A percentile compares a stretch with the other conserved stretches of the same genome.
Evolutionary conservation across 179 eudicot species (phyloP).

Genomic region (Beta macrorhiza): DNA sequence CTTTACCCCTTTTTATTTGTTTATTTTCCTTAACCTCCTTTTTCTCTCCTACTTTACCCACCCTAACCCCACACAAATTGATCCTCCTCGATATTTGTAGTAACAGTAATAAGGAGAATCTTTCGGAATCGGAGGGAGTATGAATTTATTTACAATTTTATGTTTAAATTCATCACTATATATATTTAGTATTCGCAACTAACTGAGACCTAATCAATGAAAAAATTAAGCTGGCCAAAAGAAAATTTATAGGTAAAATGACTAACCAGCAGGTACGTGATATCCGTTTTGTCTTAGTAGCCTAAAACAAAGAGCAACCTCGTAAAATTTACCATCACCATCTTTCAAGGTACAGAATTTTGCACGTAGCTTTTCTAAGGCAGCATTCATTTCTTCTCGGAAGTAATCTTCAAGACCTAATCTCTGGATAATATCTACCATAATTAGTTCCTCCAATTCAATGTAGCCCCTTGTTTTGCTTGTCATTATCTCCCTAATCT

Average conservation of each 20-base stretch:
- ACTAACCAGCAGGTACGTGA: slow-evolving; percentile 37
- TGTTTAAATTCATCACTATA: no score
- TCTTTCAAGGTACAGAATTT: neutral
- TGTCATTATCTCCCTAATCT: slow-evolving; percentile 3
- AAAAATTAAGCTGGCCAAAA: no score
- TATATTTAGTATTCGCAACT: no score
- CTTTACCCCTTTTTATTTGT: no score
- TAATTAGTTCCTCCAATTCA: slow-evolving; percentile 26
- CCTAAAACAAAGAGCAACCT: slow-evolving; percentile 51
- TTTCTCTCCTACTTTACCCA: no score
- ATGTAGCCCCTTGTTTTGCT: neutral
- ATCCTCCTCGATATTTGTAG: no score
- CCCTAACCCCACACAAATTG: no score
- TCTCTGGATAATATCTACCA: slow-evolving; percentile 48
- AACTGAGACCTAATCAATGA: no score
- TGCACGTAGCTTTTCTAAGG: slow-evolving; percentile 21
- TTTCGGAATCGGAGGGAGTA: no score
- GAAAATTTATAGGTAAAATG: neutral
- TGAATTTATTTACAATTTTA: no score
- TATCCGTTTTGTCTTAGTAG: slow-evolving; percentile 53
- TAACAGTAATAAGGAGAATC: no score
- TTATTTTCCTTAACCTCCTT: no score
- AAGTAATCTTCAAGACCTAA: slow-evolving; percentile 48
- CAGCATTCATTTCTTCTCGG: slow-evolving; percentile 38
- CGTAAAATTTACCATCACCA: slow-evolving; percentile 23